Conservation (phyloP, 257 asterid species). For the Nicotiana tomentosiformis region DNA sequence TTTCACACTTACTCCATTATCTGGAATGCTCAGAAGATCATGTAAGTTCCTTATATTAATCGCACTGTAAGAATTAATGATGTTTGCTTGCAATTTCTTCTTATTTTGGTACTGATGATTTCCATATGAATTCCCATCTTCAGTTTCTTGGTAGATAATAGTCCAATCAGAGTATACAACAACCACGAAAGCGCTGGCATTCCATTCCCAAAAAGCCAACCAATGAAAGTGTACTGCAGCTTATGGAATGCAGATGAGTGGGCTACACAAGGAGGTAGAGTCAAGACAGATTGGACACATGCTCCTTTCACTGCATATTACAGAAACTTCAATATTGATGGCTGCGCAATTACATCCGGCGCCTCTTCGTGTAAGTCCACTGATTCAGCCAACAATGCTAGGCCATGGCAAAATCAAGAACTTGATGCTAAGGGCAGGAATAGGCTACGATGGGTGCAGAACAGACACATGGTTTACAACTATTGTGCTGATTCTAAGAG, state of each 20-base stretch:
- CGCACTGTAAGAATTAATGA: background rate
- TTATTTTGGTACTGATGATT: background rate
- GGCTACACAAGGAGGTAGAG: conserved; percentile 64
- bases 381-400: background rate
- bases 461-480: conserved; percentile 29
- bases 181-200: conserved; percentile 34
- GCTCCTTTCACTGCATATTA: conserved; percentile 48
- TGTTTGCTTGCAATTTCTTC: too few species aligned
- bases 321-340: conserved; percentile 30
- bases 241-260: conserved; percentile 62
- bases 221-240: conserved; percentile 47
- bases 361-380: conserved; percentile 11
- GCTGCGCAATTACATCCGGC: conserved; percentile 16
- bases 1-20: conserved; percentile 55
- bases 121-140: too few species aligned
- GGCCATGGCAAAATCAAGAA: conserved; percentile 42
- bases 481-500: conserved; percentile 34
- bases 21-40: conserved; percentile 46
- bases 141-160: conserved; percentile 56
- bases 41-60: conserved; percentile 19
- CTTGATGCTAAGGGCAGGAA: conserved; percentile 34
- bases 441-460: conserved; percentile 34
- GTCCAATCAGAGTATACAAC: conserved; percentile 52
- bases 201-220: conserved; percentile 41
- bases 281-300: conserved; percentile 53